phyloP scores from a whole-genome alignment of 805 yeast species.

The Cyberlindnera suaveolens region DNA sequence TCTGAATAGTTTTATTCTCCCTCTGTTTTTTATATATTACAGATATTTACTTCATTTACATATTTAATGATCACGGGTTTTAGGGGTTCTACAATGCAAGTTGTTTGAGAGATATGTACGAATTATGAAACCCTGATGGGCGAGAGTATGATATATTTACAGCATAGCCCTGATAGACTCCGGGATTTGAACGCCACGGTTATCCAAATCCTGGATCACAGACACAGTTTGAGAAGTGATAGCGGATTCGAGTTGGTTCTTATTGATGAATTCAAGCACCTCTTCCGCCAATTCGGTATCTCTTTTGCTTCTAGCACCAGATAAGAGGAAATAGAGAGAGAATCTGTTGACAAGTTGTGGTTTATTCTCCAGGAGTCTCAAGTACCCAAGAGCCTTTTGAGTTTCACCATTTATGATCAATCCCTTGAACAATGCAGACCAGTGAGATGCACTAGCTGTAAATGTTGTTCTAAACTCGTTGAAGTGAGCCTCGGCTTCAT shows the following conservation, averaged over 20 bases:
- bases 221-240: conserved; percentile 6
- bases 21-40: background rate
- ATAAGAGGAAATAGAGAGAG: conserved; percentile 17
- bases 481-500: conserved; percentile 30
- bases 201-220: conserved; percentile 6
- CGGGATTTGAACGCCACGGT: conserved; percentile 13
- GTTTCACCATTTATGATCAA: conserved; percentile 9
- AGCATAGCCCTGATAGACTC: conserved; percentile 6
- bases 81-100: background rate
- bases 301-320: conserved; percentile 10
- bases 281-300: conserved; percentile 17
- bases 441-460: conserved; percentile 8
- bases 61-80: background rate
- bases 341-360: conserved; percentile 10
- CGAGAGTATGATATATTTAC: conserved; percentile 3
- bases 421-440: conserved; percentile 24
- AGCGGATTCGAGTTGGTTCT: background rate
- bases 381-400: conserved; percentile 14
- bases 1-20: background rate
- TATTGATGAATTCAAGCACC: conserved; percentile 9
- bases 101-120: background rate
- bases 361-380: conserved; percentile 6
- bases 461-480: conserved; percentile 28
- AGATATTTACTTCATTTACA: background rate
- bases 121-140: background rate